Conservation (phyloP, 768 basidiomycete genomes). For the Brasilioporus rufonigricans region DNA sequence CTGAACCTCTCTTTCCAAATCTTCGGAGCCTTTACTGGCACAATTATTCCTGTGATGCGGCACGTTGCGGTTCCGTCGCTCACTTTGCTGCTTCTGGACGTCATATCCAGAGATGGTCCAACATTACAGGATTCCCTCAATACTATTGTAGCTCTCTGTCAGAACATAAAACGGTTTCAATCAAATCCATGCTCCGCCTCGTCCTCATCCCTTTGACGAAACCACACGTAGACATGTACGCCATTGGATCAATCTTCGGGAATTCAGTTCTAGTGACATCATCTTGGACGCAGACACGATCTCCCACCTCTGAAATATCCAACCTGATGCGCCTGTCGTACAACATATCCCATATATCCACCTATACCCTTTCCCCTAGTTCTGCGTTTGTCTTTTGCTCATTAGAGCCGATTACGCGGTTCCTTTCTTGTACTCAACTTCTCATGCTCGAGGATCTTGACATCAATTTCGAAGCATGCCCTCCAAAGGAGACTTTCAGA, state of each 20-base stretch:
- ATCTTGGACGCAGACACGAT: too few species aligned
- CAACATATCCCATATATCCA: background rate
- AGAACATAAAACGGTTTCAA: too few species aligned
- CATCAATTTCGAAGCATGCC: background rate
- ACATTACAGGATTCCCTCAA: too few species aligned
- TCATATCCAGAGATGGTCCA: too few species aligned
- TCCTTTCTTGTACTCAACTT: background rate
- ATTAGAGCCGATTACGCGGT: background rate
- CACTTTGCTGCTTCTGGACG: background rate
- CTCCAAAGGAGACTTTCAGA: too few species aligned
- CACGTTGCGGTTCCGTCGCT: background rate
- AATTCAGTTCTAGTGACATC: background rate
- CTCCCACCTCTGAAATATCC: too few species aligned
- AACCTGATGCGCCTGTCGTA: too few species aligned
- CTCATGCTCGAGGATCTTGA: background rate
- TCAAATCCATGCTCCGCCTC: too few species aligned
- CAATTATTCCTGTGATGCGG: background rate
- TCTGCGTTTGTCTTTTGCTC: background rate
- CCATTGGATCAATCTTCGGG: background rate
- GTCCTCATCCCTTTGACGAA: background rate
- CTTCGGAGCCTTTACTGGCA: background rate
- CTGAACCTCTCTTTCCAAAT: slow-evolving; percentile 1
- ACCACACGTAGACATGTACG: background rate
- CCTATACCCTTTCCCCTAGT: background rate
- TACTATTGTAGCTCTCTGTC: too few species aligned